Evolutionary conservation across 495 filamentous ascomycete genomes (phyloP).

Genomic region (Pseudoneurospora amorphoporcata): DNA sequence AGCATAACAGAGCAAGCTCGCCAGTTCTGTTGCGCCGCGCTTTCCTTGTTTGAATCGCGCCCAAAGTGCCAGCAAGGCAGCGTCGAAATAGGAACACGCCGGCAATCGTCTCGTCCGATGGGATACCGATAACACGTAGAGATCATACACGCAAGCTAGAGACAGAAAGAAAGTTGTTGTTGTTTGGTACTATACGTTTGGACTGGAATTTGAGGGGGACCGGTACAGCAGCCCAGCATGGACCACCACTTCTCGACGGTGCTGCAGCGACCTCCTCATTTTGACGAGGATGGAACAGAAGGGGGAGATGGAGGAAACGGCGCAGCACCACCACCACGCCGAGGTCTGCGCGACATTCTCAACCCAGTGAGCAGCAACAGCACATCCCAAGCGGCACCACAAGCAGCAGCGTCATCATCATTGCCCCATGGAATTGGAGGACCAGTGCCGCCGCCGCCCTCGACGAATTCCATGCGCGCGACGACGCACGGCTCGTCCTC

Average conservation of each 20-base stretch:
- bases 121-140: not conserved
- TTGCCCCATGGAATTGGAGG: conserved; percentile 9
- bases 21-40: not conserved
- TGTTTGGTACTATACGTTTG: conserved; percentile 4
- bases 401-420: conserved; percentile 13
- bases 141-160: not conserved
- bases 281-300: conserved; percentile 30
- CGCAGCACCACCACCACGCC: conserved; percentile 6
- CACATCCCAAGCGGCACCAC: conserved; percentile 5
- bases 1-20: not conserved
- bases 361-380: conserved; percentile 24
- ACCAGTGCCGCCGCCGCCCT: not conserved
- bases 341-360: conserved; percentile 29
- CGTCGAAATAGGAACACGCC: not conserved
- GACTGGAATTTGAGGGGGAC: conserved; percentile 10
- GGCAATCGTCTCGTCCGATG: not conserved
- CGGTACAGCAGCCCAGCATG: conserved; percentile 13
- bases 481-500: conserved; percentile 8
- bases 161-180: not conserved
- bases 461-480: not conserved
- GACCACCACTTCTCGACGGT: conserved; percentile 38
- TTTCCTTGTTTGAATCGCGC: not conserved
- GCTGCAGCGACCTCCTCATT: conserved; percentile 32
- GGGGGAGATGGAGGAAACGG: conserved; percentile 15
- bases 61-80: not conserved